Evolutionary conservation across 2,329 filamentous ascomycete species (phyloP), one percentile per base, ranked within the genome.

Genomic region (Sphaerulina populicola): DNA sequence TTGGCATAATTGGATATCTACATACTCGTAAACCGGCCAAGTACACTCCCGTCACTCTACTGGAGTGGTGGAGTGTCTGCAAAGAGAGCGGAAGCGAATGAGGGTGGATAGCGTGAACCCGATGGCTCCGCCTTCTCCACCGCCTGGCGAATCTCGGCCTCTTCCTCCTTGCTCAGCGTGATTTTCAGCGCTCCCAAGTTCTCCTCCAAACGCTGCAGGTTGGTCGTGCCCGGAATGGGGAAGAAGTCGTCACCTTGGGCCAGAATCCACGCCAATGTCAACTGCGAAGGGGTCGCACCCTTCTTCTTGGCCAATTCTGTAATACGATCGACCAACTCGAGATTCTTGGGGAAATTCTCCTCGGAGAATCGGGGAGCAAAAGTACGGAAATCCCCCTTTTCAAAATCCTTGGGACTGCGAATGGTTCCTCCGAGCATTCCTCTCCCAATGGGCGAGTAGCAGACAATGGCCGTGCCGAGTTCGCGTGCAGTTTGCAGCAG

Each of bases 181-280:
- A 70, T 57, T 46, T 67, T 61, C 44, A 67, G 44, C 4, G 67
- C 57, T 11, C 60, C 68, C 30, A 71, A 36, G 51, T 76, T 77
- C 64, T 75, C 72, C 35, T 74, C 68, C 38, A 77, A 52, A 37
- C 73, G 69, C 2, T 35, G 31, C 6, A 35, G 7, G 31, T 35
- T 35, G 10, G 31, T 35, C 31, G 31, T 35, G 7, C 31, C 31
- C 4, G 31, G 31, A 35, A 35, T 35, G 0, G 82, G 78, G 59
- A 81, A 75, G 44, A 85, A 70, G 57, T 82, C 77, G 2, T 76
- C 71, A 11, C 65, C 65, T 59, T 84, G 80, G 3, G 74, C 74
- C 56, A 82, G 59, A 50, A 85, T 58, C 81, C 82, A 86, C 0
- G 81, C 81, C 27, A 85, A 69, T 1, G 78, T 76, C 30, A 86